Evolutionary conservation across 495 filamentous ascomycete species (phyloP), one percentile per base, ranked within the genome.

Genomic region (Penicillium canescens): DNA sequence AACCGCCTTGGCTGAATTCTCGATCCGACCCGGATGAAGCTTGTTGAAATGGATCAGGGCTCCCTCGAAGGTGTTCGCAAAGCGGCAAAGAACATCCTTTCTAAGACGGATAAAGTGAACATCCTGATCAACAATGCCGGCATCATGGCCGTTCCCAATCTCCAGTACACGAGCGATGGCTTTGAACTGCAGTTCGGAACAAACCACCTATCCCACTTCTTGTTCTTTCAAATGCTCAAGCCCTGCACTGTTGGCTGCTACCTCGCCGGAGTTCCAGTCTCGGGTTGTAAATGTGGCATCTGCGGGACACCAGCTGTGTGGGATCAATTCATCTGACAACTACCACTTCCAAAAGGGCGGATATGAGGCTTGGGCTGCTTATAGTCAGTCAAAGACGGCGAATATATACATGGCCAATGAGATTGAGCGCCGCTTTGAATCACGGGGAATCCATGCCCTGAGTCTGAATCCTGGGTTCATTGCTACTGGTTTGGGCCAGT

Each of bases 151-250:
- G 57, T 66, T 6, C 74, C 75, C 16, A 62, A 75, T 31, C 47
- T 53, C 14, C 58, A 68, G 3, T 43, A 54, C 11, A 80, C 75
- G 11, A 62, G 65, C 12, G 68, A 79, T 42, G 76, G 73, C 18
- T 58, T 77, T 48, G 80, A 83, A 55, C 46, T 67, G n/a, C 75
- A 82, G 46, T 74, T 82, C 46, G 67, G 58, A 14, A 77, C 76
- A 3, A 81, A 81, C 63, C 74, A 82, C 52, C 67, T 82, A 0
- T 62, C 63, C 28, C 78, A 81, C 57, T 81, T 82, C 58, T 72
- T 80, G 7, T 66, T 83, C 13, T 77, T 80, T 62, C 56, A 74
- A 11, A 68, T 77, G 2, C 71, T 83, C 31, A 73, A 71, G 53
- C n/a, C 62, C 68, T 9, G 55, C 75, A 12, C 56, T 82, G 6